Evolutionary conservation across 495 filamentous ascomycete genomes (phyloP).

Genomic region (Podospora conica): DNA sequence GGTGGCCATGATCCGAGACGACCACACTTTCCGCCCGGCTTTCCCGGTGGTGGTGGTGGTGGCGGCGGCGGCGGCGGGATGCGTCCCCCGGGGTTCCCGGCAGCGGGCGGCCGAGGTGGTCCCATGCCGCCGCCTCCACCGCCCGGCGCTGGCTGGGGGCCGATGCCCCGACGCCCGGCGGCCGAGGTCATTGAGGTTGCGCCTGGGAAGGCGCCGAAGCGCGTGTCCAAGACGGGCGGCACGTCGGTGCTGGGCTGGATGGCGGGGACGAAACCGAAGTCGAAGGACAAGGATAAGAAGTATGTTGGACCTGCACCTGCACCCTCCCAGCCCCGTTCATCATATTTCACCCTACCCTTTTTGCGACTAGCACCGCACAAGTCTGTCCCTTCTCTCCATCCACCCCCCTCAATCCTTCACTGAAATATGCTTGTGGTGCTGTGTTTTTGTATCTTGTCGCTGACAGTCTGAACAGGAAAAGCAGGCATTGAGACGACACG

Average conservation of each 20-base stretch:
- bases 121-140: slow-evolving; percentile 17
- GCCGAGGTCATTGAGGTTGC: slow-evolving; percentile 14
- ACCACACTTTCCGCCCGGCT: neutral
- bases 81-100: slow-evolving; percentile 10
- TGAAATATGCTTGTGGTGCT: neutral
- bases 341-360: slow-evolving; percentile 1
- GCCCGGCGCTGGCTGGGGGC: neutral
- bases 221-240: neutral
- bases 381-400: slow-evolving; percentile 5
- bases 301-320: slow-evolving; percentile 20
- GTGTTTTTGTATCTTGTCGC: neutral
- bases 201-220: slow-evolving; percentile 11
- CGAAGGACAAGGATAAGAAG: slow-evolving; percentile 31
- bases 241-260: slow-evolving; percentile 35
- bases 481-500: neutral
- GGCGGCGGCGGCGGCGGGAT: slow-evolving; percentile 1
- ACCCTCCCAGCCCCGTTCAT: slow-evolving; percentile 3
- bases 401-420: neutral
- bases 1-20: neutral
- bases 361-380: slow-evolving; percentile 11
- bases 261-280: slow-evolving; percentile 28
- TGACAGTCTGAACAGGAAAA: slow-evolving; percentile 5
- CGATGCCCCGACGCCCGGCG: neutral
- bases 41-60: slow-evolving; percentile 2
- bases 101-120: slow-evolving; percentile 13